Conservation (phyloP, 148 eudicot species). For the Mesembryanthemum crystallinum region DNA sequence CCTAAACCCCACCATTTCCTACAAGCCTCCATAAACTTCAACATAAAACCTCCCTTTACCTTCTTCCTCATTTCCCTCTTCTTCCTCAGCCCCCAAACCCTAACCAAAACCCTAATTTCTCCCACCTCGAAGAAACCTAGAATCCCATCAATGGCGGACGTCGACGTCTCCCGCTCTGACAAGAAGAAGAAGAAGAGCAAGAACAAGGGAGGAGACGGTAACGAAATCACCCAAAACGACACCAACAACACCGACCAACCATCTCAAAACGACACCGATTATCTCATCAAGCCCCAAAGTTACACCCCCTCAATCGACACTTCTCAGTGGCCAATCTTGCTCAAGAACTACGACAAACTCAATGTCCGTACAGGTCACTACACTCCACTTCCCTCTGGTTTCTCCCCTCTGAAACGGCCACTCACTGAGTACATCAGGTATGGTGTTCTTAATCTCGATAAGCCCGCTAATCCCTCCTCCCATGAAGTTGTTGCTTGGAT, state of each 20-base stretch:
- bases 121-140: not conserved
- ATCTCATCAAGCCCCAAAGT: constrained; percentile 69
- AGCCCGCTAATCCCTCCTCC: constrained; percentile 88
- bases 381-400: constrained; percentile 82
- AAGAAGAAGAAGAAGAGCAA: constrained; percentile 63
- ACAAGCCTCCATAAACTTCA: not conserved
- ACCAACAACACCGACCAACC: not conserved
- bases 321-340: constrained; percentile 81
- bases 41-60: not conserved
- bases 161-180: constrained; percentile 40
- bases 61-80: constrained; percentile 8
- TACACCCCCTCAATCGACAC: constrained; percentile 66
- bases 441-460: constrained; percentile 78
- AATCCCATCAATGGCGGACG: constrained; percentile 49
- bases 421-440: constrained; percentile 70
- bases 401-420: constrained; percentile 74
- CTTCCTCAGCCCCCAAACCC: constrained; percentile 15
- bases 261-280: constrained; percentile 28
- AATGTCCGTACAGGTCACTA: constrained; percentile 88
- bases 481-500: constrained; percentile 98
- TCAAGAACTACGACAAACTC: constrained; percentile 78
- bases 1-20: constrained; percentile 30
- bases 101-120: constrained; percentile 13
- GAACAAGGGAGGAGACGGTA: constrained; percentile 16
- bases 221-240: constrained; percentile 12